Base-by-base conservation (phyloP, 345 rosid genomes). In the Eucalyptus marginata region DNA sequence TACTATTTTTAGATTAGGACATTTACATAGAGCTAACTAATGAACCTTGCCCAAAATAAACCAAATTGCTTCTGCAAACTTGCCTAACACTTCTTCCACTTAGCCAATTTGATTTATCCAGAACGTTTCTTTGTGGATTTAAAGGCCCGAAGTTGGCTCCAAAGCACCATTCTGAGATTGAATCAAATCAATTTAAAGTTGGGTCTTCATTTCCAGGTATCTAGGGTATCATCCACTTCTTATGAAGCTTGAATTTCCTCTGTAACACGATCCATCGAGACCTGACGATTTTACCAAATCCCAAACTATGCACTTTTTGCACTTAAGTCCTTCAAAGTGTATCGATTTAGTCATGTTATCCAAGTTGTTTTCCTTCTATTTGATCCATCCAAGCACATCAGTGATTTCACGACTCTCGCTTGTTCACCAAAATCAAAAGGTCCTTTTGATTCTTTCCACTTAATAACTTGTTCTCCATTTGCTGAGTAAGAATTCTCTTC, bases 181-280 rank as follows among this genome's bases (percentile, higher is more conserved):
- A n/a, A 66, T n/a, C 3, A 66, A 16, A 3, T 66, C 0, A 7
- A 66, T 71, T 3, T 71, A 3, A 40, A 71, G 81, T 71, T 33
- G 44, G 40, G 1, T 18, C 81, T 71, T 71, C 44, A 5, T 33
- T 66, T 71, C 25, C 6, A 71, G 25, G 44, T 8, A 71, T 0
- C 6, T 36, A 22, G 44, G 18, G 44, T 33, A 33, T 33, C 40
- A 4, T 17, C 44, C 81, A 31, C 44, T 33, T 71, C 44, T 71
- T 0, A 17, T 33, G 24, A 25, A 33, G 80, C 43, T 71, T 33
- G 44, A 71, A 18, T 43, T 33, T 33, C 25, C 46, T 71, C 1
- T 36, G 3, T 2, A 71, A 3, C 0, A 2, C 2, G 13, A 22
- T 33, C 25, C 46, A 71, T 71, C 13, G 0, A 71, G 44, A 17